Base-by-base conservation (phyloP, 202 grass and related monocot genomes). In the Carex arenaria region DNA sequence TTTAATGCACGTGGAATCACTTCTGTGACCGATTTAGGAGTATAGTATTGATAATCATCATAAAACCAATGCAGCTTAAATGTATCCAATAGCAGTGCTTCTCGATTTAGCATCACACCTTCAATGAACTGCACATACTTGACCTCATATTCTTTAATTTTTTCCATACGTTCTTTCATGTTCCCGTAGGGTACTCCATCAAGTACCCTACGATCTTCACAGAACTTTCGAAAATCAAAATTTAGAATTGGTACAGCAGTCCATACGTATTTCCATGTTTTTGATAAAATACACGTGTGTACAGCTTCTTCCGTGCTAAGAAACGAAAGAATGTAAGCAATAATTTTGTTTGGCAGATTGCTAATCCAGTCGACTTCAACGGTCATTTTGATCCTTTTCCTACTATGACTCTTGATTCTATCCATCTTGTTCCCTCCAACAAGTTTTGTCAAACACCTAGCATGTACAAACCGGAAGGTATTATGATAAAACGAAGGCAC, bases 251-350 rank as follows among this genome's bases (percentile, higher is more conserved):
- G 8, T 31, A 83, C 60, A 64, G 64, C 72, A 15, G 80, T 57
- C 85, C 85, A 87, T 7, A 57, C 26, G 2, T 81, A 54, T 53
- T 65, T 61, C 85, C 85, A 87, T n/a, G 79, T 79, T 40, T 81
- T 79, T 5, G 85, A 87, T 7, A 87, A n/a, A 34, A 45, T 49
- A 43, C 49, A 57, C 7, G 80, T 54, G 10, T 40, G 79, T 57
- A 77, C 69, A 12, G 80, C 85, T 28, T 67, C 32, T 55, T 34
- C 61, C 17, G 85, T 87, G 4, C 69, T 79, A 5, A 87, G 42
- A 51, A 87, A 78, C 12, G 67, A 62, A 4, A 87, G 65, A 55
- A 86, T 64, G 40, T 10, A 54, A 40, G 61, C 63, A 3, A 87
- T 20, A 36, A 87, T 1, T 17, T 77, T 43, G 52, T 87, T 69